phyloP scores from a whole-genome alignment of 257 asterid species.

The Ocimum tenuiflorum region DNA sequence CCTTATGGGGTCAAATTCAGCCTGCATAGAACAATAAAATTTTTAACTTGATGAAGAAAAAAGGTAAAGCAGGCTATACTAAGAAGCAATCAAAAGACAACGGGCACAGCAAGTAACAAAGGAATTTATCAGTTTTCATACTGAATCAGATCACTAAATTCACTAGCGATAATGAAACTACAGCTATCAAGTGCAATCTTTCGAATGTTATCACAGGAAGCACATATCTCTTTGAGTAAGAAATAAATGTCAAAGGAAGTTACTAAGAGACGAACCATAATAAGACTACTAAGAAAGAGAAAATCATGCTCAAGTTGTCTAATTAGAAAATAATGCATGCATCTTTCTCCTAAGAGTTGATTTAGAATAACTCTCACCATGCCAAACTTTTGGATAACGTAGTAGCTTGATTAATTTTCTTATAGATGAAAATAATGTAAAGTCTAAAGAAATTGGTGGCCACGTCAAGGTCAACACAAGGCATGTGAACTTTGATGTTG shows the following conservation, averaged over 20 bases:
- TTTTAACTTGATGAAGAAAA: background rate
- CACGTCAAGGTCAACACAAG: conserved; percentile 13
- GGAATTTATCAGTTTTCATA: background rate
- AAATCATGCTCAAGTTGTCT: background rate
- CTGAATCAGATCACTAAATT: conserved; percentile 3
- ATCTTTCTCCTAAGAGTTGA: background rate
- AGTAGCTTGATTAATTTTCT: background rate
- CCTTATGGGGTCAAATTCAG: conserved; percentile 96
- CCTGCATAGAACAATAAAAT: conserved; percentile 44
- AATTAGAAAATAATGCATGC: background rate
- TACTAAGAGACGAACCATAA: conserved; percentile 6
- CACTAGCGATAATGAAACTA: too few species aligned
- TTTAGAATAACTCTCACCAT: background rate
- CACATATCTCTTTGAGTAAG: background rate
- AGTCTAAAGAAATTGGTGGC: background rate
- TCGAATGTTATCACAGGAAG: background rate
- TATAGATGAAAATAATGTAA: background rate
- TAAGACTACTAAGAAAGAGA: background rate
- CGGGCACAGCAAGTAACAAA: background rate
- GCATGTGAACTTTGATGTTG: background rate
- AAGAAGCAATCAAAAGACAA: conserved; percentile 6
- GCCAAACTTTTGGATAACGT: background rate
- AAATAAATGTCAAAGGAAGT: background rate
- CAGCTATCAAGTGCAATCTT: conserved; percentile 11
- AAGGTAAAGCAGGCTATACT: conserved; percentile 7